Evolutionary conservation across 2,329 filamentous ascomycete genomes (phyloP).

Genomic region (Arthrobotrys sphaeroides): DNA sequence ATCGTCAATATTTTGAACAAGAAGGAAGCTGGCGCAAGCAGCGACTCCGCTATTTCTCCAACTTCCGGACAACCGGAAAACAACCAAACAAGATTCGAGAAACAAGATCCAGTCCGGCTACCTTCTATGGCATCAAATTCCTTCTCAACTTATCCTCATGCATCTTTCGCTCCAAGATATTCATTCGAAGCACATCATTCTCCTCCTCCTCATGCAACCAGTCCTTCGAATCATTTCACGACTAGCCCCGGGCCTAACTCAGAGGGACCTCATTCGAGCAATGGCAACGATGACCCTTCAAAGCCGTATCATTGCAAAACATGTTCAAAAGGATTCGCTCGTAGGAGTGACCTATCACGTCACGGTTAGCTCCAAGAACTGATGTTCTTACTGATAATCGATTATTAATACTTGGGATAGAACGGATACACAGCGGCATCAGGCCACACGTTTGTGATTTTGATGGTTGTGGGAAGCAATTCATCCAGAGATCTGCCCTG

Average conservation of each 20-base stretch:
- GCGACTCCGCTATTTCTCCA: constrained; percentile 59
- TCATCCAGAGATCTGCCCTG: constrained; percentile 94
- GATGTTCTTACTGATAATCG: background rate
- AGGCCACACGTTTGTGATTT: constrained; percentile 92
- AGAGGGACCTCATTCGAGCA: constrained; percentile 62
- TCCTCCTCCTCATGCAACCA: constrained; percentile 60
- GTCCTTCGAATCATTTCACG: constrained; percentile 13
- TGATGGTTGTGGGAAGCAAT: constrained; percentile 89
- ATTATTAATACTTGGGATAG: constrained; percentile 63
- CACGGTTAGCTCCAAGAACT: constrained; percentile 76
- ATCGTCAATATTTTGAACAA: constrained; percentile 67
- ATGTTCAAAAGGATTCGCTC: constrained; percentile 89
- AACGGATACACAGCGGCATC: constrained; percentile 92
- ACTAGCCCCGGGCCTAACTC: constrained; percentile 57
- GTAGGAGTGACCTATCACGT: constrained; percentile 89
- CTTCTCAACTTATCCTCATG: constrained; percentile 48
- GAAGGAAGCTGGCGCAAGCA: constrained; percentile 64
- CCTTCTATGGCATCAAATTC: constrained; percentile 32
- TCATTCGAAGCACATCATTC: constrained; percentile 59
- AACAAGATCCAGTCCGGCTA: constrained; percentile 25
- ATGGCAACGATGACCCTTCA: constrained; percentile 63
- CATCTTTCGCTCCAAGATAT: constrained; percentile 41
- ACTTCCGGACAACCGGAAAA: constrained; percentile 62
- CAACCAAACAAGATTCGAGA: constrained; percentile 55
- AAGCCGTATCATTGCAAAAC: constrained; percentile 90